Conservation (phyloP, 805 yeast genomes). For the Pichia nakasei region DNA sequence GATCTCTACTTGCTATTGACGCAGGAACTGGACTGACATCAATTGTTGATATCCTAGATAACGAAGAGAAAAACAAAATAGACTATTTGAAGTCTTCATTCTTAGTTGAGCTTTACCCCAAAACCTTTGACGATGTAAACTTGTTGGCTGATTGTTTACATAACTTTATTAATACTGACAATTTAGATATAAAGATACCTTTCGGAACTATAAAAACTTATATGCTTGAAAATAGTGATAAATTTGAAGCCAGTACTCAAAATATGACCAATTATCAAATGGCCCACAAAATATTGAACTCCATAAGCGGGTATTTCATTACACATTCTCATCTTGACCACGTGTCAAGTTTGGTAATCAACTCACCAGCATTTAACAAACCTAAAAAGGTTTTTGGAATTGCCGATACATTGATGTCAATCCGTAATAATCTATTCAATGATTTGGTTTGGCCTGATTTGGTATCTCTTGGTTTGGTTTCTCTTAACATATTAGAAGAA, state of each 20-base stretch:
- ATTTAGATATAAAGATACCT: slow-evolving; percentile 1
- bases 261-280: not conserved
- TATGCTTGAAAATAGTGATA: not conserved
- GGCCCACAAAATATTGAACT: slow-evolving; percentile 22
- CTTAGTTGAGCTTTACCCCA: slow-evolving; percentile 13
- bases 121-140: not conserved
- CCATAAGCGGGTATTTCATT: slow-evolving; percentile 40
- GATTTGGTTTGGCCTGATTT: slow-evolving; percentile 75
- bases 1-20: slow-evolving; percentile 53
- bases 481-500: slow-evolving; percentile 17
- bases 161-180: not conserved
- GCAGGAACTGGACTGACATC: slow-evolving; percentile 69
- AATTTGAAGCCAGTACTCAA: not conserved
- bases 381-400: slow-evolving; percentile 46
- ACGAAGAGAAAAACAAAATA: slow-evolving; percentile 2
- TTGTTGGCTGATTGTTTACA: not conserved
- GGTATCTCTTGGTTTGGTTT: slow-evolving; percentile 24
- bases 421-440: slow-evolving; percentile 57
- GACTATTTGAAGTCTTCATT: slow-evolving; percentile 1
- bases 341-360: slow-evolving; percentile 55
- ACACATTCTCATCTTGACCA: slow-evolving; percentile 88
- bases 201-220: not conserved
- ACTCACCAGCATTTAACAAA: slow-evolving; percentile 47
- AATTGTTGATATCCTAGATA: slow-evolving; percentile 32
- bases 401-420: slow-evolving; percentile 39